A percentile compares a stretch with the other conserved stretches of the same genome.
phyloP scores from a whole-genome alignment of 2,329 filamentous ascomycete species.

The Taxawa tesnikishii region DNA sequence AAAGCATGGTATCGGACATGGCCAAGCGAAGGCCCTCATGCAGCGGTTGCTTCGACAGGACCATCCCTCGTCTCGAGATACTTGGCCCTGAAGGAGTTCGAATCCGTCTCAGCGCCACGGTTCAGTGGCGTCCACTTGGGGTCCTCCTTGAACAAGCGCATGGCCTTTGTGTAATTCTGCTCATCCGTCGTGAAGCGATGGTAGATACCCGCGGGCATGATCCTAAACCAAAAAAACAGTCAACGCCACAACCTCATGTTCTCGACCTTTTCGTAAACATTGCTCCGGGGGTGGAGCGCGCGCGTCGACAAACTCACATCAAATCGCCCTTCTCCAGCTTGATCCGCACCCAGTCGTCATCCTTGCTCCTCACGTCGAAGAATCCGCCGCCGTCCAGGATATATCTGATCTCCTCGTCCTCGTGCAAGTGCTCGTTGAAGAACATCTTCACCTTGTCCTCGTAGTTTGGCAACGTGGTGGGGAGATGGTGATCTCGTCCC shows the following conservation, averaged over 20 bases:
- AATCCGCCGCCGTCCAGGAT: constrained; percentile 80
- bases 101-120: constrained; percentile 62
- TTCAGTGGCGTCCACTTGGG: constrained; percentile 97
- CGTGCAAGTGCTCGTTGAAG: constrained; percentile 91
- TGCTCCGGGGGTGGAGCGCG: neutral
- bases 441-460: constrained; percentile 90
- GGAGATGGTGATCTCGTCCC: constrained; percentile 84
- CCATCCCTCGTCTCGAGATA: constrained; percentile 45
- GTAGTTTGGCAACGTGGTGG: constrained; percentile 71
- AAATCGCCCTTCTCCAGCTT: constrained; percentile 74
- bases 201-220: constrained; percentile 89
- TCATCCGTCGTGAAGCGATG: constrained; percentile 94
- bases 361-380: constrained; percentile 78
- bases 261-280: neutral
- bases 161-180: constrained; percentile 85
- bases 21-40: too few relatives aligned
- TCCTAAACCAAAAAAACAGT: too few relatives aligned
- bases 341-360: constrained; percentile 84
- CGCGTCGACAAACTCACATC: constrained; percentile 44
- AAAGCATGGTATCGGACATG: too few relatives aligned
- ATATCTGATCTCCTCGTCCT: constrained; percentile 97
- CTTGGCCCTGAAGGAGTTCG: constrained; percentile 63
- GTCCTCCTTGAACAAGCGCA: constrained; percentile 95
- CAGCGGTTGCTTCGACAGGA: too few relatives aligned
- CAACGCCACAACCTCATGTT: neutral